A percentile compares a stretch with the other conserved stretches of the same genome.
phyloP scores from a whole-genome alignment of 805 yeast species.

The Wickerhamomyces subpelliculosus region DNA sequence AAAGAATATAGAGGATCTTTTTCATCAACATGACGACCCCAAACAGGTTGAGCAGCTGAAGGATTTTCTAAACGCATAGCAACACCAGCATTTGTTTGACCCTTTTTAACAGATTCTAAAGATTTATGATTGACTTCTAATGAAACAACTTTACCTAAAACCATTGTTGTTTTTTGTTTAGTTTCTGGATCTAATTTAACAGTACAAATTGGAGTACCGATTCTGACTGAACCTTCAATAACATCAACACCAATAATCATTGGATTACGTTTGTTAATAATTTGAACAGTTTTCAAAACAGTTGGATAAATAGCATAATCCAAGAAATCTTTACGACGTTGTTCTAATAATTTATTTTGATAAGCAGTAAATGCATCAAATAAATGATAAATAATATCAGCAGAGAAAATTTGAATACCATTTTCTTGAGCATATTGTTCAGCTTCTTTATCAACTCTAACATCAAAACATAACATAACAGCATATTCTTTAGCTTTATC shows the following conservation, averaged over 20 bases:
- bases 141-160: conserved; percentile 84
- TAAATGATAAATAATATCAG: conserved; percentile 93
- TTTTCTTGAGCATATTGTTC: conserved; percentile 96
- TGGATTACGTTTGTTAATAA: conserved; percentile 97
- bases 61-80: conserved; percentile 96
- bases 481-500: conserved; percentile 95
- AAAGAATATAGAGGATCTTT: conserved; percentile 84
- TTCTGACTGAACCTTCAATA: conserved; percentile 76
- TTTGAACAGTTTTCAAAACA: conserved; percentile 89
- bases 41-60: conserved; percentile 86
- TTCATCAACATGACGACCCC: conserved; percentile 99
- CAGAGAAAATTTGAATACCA: conserved; percentile 85
- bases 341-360: conserved; percentile 81
- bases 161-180: conserved; percentile 58
- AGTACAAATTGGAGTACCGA: conserved; percentile 94
- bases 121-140: conserved; percentile 94
- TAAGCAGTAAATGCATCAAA: conserved; percentile 92
- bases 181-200: conserved; percentile 86
- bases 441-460: conserved; percentile 94
- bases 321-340: conserved; percentile 81
- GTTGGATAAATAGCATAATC: conserved; percentile 93
- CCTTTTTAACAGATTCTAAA: conserved; percentile 74
- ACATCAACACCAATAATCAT: conserved; percentile 99
- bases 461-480: conserved; percentile 98
- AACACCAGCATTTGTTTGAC: conserved; percentile 96